phyloP scores from a whole-genome alignment of 257 asterid genomes.

The Petunia secreta region DNA sequence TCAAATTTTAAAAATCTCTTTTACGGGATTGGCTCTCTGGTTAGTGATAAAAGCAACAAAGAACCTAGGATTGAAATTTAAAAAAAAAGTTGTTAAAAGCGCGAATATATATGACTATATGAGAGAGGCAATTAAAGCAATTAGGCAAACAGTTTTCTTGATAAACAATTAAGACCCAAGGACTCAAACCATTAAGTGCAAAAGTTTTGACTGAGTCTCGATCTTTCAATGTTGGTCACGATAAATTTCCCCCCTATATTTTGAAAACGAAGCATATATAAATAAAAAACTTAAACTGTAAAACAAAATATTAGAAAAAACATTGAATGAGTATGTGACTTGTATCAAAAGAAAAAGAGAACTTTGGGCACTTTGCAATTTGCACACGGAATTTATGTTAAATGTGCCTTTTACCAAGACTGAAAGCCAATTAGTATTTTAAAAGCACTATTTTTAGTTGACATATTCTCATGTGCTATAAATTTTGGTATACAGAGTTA shows the following conservation, averaged over 20 bases:
- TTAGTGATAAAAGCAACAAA: not conserved
- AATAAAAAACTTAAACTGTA: too few relatives aligned
- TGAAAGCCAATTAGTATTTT: constrained; percentile 25
- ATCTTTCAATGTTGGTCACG: too few relatives aligned
- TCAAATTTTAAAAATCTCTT: too few relatives aligned
- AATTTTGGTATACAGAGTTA: not conserved
- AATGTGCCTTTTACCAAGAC: constrained; percentile 19
- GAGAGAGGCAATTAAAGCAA: too few relatives aligned
- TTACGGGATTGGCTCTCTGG: not conserved
- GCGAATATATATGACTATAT: too few relatives aligned
- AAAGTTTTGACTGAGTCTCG: not conserved
- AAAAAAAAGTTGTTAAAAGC: not conserved
- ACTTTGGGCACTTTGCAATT: not conserved
- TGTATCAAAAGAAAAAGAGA: not conserved
- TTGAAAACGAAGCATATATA: too few relatives aligned
- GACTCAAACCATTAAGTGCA: not conserved
- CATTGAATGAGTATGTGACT: not conserved
- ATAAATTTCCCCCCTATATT: too few relatives aligned
- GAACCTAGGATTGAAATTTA: not conserved
- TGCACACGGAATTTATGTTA: constrained; percentile 30
- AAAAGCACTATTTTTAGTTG: not conserved
- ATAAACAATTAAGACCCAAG: too few relatives aligned
- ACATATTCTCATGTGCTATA: not conserved
- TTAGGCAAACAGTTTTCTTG: too few relatives aligned
- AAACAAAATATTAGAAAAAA: too few relatives aligned